Conservation (phyloP, 2,329 filamentous ascomycete genomes). For the Phialocephala subalpina region DNA sequence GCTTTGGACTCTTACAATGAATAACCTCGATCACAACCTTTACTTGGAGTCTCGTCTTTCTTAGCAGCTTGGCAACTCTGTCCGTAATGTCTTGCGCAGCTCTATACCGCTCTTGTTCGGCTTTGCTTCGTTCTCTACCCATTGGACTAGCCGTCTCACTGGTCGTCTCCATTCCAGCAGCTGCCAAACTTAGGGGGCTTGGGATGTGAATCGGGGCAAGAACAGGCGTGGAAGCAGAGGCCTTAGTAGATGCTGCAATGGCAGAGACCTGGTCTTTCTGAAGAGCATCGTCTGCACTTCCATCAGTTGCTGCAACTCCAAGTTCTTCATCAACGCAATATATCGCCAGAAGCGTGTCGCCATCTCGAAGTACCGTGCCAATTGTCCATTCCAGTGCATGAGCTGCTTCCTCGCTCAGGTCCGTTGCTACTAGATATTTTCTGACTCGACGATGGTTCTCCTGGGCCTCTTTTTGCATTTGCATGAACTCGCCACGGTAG, state of each 20-base stretch:
- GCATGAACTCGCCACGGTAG: conserved; percentile 83
- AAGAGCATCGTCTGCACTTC: conserved; percentile 68
- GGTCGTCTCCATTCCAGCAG: conserved; percentile 32
- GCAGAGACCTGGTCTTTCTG: conserved; percentile 80
- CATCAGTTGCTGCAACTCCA: conserved; percentile 54
- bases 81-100: conserved; percentile 87
- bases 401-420: conserved; percentile 91
- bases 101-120: conserved; percentile 80
- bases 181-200: conserved; percentile 33
- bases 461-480: conserved; percentile 79
- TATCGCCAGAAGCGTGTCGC: conserved; percentile 91
- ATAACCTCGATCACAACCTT: conserved; percentile 95
- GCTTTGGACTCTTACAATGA: conserved; percentile 97
- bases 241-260: conserved; percentile 61
- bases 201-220: conserved; percentile 29
- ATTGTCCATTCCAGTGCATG: conserved; percentile 98
- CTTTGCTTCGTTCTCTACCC: conserved; percentile 60
- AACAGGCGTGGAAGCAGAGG: conserved; percentile 40
- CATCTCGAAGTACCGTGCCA: conserved; percentile 91
- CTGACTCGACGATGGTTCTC: conserved; percentile 81
- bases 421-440: conserved; percentile 95
- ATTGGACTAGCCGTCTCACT: conserved; percentile 41
- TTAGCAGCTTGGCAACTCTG: conserved; percentile 81
- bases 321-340: conserved; percentile 93
- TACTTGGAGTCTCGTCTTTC: conserved; percentile 92